Conservation (phyloP, 2,329 filamentous ascomycete genomes). For the Aureobasidium lini region DNA sequence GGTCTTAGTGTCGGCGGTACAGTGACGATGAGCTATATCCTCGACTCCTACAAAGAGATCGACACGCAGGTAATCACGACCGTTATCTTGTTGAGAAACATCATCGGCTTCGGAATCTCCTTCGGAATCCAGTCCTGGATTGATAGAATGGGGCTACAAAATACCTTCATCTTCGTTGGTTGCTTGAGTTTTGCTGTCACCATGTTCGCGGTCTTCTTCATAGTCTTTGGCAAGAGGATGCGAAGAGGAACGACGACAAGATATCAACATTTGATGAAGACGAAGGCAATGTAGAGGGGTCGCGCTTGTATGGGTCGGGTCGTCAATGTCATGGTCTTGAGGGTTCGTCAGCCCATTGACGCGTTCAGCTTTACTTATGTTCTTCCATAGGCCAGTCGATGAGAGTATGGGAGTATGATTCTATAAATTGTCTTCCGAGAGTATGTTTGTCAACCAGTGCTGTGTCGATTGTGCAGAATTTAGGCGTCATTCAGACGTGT, state of each 20-base stretch:
- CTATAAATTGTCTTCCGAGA: no score
- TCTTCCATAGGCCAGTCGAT: no score
- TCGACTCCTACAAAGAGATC: constrained; percentile 19
- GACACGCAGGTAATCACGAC: constrained; percentile 17
- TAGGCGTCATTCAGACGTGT: no score
- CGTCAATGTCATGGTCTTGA: neutral
- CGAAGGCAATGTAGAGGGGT: neutral
- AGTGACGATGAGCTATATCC: constrained; percentile 17
- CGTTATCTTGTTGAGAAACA: constrained; percentile 19
- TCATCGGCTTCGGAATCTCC: constrained; percentile 15
- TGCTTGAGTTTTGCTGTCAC: constrained; percentile 14
- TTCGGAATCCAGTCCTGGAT: constrained; percentile 15
- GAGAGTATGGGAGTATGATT: no score
- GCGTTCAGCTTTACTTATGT: no score
- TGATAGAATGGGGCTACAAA: constrained; percentile 14
- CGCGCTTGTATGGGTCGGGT: neutral
- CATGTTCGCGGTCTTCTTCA: constrained; percentile 13
- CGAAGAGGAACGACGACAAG: constrained; percentile 7
- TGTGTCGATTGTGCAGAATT: no score
- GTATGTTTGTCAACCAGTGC: no score
- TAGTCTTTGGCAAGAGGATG: constrained; percentile 14
- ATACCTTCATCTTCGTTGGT: constrained; percentile 15
- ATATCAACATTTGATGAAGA: constrained; percentile 4
- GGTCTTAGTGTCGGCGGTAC: constrained; percentile 16
- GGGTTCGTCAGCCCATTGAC: no score